Conservation (phyloP, 2,329 filamentous ascomycete genomes). For the Aspergillus aculeatus region DNA sequence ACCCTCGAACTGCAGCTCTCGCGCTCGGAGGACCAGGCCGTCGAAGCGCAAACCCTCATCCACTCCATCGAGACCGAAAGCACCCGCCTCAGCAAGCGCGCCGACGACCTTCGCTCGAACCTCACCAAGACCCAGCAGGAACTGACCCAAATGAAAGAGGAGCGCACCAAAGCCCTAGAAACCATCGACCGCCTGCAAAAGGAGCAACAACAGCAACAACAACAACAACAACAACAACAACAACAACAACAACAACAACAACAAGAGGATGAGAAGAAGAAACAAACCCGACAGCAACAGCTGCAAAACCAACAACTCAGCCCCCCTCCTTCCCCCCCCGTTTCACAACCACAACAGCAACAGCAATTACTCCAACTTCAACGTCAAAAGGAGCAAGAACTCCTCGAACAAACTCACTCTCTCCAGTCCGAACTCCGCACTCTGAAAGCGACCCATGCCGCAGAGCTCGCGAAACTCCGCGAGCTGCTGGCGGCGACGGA, state of each 20-base stretch:
- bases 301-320: constrained; percentile 28
- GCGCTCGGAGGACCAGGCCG: constrained; percentile 36
- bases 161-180: constrained; percentile 32
- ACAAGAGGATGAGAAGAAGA: not conserved
- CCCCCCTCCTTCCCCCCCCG: constrained; percentile 31
- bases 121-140: constrained; percentile 34
- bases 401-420: constrained; percentile 32
- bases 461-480: constrained; percentile 37
- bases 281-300: not conserved
- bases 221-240: constrained; percentile 13
- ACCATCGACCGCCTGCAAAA: constrained; percentile 33
- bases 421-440: constrained; percentile 38
- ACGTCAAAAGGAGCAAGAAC: not conserved
- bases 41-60: constrained; percentile 38
- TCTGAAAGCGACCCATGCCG: constrained; percentile 38
- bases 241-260: constrained; percentile 15
- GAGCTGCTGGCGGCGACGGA: constrained; percentile 35
- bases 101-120: constrained; percentile 35
- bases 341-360: constrained; percentile 12
- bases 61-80: constrained; percentile 43
- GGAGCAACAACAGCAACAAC: constrained; percentile 18
- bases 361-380: not conserved
- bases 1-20: constrained; percentile 36
- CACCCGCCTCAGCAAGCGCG: constrained; percentile 33
- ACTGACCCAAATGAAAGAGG: constrained; percentile 29